These are phyloP conservation scores for Chondrus crispus DNA, from an alignment of 23 red algal genomes.

Conservation along the genomic window DNA sequence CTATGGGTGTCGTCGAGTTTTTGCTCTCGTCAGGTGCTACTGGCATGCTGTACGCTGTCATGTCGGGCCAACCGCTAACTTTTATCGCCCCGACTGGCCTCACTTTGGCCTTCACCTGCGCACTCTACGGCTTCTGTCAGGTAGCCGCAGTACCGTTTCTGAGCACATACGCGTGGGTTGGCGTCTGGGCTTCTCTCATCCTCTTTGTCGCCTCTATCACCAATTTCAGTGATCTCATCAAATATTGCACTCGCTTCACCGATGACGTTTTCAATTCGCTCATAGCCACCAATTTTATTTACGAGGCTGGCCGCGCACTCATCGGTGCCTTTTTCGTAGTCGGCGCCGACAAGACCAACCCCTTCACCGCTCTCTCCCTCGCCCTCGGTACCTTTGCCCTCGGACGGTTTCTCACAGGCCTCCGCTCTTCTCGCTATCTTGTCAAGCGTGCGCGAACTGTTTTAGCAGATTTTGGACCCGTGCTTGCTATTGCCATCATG, in stretches of 20 bases:
- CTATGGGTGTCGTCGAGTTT: slow-evolving; percentile 96
- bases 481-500: slow-evolving; percentile 79
- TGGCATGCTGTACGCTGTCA: slow-evolving; percentile 71
- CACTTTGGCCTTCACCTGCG: slow-evolving; percentile 89
- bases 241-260: slow-evolving; percentile 95
- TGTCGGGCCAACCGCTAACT: slow-evolving; percentile 92
- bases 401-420: slow-evolving; percentile 56
- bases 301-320: slow-evolving; percentile 68
- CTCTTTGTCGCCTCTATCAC: slow-evolving; percentile 66
- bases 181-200: slow-evolving; percentile 87
- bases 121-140: slow-evolving; percentile 75
- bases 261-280: slow-evolving; percentile 96
- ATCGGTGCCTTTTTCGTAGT: slow-evolving; percentile 28
- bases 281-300: slow-evolving; percentile 92
- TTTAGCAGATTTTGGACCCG: slow-evolving; percentile 86
- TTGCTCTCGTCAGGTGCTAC: slow-evolving; percentile 66
- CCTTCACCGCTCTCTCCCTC: slow-evolving; percentile 61
- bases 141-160: slow-evolving; percentile 77
- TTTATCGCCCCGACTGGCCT: slow-evolving; percentile 92
- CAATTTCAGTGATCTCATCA: slow-evolving; percentile 85
- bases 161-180: slow-evolving; percentile 90
- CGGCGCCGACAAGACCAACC: slow-evolving; percentile 84
- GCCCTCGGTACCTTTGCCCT: slow-evolving; percentile 77
- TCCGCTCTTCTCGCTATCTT: slow-evolving; percentile 74
- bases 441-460: slow-evolving; percentile 50